A percentile compares a stretch with the other conserved stretches of the same genome.
Conservation (phyloP, 2,329 filamentous ascomycete genomes). For the Hirsutella minnesotensis region DNA sequence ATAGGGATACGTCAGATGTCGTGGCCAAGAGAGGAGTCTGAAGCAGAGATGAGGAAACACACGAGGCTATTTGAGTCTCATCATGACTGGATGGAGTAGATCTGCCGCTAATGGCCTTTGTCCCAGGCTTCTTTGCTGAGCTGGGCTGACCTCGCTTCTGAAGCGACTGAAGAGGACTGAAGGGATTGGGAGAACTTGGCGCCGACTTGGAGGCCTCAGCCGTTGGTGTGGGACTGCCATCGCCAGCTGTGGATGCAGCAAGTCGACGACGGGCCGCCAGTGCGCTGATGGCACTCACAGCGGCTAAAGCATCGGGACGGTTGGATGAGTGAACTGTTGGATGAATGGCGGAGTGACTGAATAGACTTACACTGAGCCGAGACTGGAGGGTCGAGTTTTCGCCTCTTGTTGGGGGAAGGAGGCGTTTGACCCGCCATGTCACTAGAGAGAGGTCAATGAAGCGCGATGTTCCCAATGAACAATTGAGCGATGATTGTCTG, state of each 20-base stretch:
- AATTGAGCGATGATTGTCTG: no score
- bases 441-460: neutral
- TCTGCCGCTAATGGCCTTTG: neutral
- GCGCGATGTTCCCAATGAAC: no score
- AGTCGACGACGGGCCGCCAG: conserved; percentile 21
- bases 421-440: neutral
- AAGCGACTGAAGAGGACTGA: conserved; percentile 12
- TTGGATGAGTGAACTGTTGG: neutral
- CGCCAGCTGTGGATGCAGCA: conserved; percentile 7
- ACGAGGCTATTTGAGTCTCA: neutral
- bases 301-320: conserved; percentile 5
- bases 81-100: neutral
- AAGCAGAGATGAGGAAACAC: neutral
- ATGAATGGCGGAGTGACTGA: neutral
- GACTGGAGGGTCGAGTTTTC: conserved; percentile 19
- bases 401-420: conserved; percentile 19
- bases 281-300: conserved; percentile 24
- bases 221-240: conserved; percentile 1
- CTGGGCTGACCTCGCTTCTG: conserved; percentile 4
- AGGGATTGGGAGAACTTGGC: conserved; percentile 15
- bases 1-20: no score
- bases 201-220: conserved; percentile 9
- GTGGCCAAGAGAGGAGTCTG: neutral
- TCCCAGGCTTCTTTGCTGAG: conserved; percentile 9
- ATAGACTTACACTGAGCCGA: conserved; percentile 17